A percentile compares a stretch with the other conserved stretches of the same genome.
phyloP scores from a whole-genome alignment of 352 stramenopile species.

The Phytophthora gonapodyides region DNA sequence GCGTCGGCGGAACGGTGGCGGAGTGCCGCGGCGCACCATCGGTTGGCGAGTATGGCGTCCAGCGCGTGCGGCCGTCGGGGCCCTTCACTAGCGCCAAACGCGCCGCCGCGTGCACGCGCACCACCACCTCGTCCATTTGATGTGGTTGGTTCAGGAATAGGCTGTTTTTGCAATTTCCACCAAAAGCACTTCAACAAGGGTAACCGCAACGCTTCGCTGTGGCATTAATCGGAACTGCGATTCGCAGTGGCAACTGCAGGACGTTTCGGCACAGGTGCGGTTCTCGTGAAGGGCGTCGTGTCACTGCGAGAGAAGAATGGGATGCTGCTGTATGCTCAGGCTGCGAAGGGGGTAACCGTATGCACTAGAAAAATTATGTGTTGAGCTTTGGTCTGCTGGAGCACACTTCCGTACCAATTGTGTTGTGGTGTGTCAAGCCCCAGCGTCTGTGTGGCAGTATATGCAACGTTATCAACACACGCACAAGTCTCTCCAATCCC shows the following conservation, averaged over 20 bases:
- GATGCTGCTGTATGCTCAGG: no score
- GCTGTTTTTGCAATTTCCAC: conserved; percentile 1
- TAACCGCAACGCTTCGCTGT: background rate
- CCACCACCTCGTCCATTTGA: conserved; percentile 17
- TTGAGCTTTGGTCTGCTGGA: no score
- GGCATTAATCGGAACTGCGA: no score
- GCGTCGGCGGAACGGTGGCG: background rate
- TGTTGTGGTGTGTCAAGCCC: no score
- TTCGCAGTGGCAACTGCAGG: conserved; percentile 5
- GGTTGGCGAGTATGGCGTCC: conserved; percentile 19
- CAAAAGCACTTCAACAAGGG: conserved; percentile 1
- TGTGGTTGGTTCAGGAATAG: background rate
- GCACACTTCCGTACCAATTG: no score
- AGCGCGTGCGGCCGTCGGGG: conserved; percentile 24
- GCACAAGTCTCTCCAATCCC: no score
- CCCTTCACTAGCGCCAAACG: conserved; percentile 34
- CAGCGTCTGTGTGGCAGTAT: no score
- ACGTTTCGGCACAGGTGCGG: background rate
- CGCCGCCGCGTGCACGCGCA: conserved; percentile 36
- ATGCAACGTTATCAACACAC: no score
- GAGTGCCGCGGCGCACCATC: background rate
- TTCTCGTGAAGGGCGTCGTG: no score
- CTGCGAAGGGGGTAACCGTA: no score
- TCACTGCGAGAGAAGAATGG: no score
- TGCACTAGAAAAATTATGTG: no score